phyloP scores from a whole-genome alignment of 345 rosid genomes.

The Limnanthes douglasii region DNA sequence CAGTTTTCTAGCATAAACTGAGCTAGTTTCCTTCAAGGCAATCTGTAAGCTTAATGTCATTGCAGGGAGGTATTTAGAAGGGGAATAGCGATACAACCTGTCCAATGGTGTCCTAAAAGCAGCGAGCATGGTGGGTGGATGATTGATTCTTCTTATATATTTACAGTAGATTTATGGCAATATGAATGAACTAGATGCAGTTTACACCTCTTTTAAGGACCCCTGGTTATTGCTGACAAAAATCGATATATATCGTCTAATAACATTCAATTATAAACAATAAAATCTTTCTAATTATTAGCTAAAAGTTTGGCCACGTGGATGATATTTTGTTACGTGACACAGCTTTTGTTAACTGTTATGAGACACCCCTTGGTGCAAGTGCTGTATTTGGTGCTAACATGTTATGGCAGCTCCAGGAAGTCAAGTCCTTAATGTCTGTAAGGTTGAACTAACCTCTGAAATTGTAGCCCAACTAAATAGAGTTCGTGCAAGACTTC shows the following conservation, averaged over 20 bases:
- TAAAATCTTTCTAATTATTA: too few relatives aligned
- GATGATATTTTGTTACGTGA: too few relatives aligned
- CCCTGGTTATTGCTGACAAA: too few relatives aligned
- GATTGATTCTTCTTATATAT: not conserved
- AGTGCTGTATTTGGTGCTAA: conserved; percentile 39
- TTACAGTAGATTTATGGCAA: not conserved
- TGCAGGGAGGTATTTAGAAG: conserved; percentile 43
- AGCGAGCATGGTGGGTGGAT: conserved; percentile 21
- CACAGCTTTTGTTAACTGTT: too few relatives aligned
- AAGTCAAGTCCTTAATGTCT: conserved; percentile 20
- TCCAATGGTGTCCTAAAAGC: conserved; percentile 12
- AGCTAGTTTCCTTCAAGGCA: too few relatives aligned
- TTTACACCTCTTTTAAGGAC: not conserved
- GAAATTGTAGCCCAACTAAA: conserved; percentile 25
- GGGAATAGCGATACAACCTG: conserved; percentile 38
- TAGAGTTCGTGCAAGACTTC: conserved; percentile 25
- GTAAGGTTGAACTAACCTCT: conserved; percentile 21
- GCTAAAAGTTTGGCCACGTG: too few relatives aligned
- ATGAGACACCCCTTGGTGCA: conserved; percentile 38
- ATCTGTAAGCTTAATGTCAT: not conserved
- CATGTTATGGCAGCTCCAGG: conserved; percentile 32
- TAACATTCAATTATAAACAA: too few relatives aligned
- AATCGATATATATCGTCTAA: too few relatives aligned
- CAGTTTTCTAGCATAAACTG: too few relatives aligned
- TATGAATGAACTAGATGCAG: not conserved